phyloP scores from a whole-genome alignment of 495 filamentous ascomycete genomes.

The Aspergillus olivimuriae region DNA sequence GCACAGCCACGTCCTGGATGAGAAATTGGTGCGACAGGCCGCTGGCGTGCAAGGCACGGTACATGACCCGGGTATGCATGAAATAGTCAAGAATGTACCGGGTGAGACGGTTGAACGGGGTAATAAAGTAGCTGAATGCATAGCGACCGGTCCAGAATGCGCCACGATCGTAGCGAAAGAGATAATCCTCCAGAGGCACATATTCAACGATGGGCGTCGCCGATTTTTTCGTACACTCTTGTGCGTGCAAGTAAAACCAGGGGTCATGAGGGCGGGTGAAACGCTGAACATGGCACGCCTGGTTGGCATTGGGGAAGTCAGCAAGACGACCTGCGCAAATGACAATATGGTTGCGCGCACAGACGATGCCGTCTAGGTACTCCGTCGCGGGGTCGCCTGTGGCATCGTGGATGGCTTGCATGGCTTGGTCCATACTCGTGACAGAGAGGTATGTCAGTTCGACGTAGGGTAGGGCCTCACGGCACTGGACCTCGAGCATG shows the following conservation, averaged over 20 bases:
- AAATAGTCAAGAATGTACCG: constrained; percentile 48
- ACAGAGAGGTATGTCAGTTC: constrained; percentile 43
- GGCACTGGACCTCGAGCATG: constrained; percentile 45
- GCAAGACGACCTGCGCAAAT: constrained; percentile 44
- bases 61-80: constrained; percentile 50
- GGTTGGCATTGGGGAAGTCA: constrained; percentile 14
- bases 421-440: constrained; percentile 30
- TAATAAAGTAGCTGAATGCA: constrained; percentile 48
- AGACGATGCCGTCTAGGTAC: constrained; percentile 51
- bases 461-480: constrained; percentile 42
- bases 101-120: constrained; percentile 49
- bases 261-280: constrained; percentile 48
- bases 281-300: constrained; percentile 14
- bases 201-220: constrained; percentile 25
- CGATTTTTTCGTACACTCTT: too few relatives aligned
- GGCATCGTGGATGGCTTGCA: constrained; percentile 26
- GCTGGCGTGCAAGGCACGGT: constrained; percentile 49
- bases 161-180: constrained; percentile 59
- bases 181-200: constrained; percentile 52
- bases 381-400: constrained; percentile 36
- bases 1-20: constrained; percentile 54
- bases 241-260: constrained; percentile 57
- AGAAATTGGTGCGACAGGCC: constrained; percentile 40
- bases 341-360: constrained; percentile 33
- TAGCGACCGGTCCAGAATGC: constrained; percentile 51